phyloP scores from a whole-genome alignment of 306 rosid species.

The Purshia tridentata region DNA sequence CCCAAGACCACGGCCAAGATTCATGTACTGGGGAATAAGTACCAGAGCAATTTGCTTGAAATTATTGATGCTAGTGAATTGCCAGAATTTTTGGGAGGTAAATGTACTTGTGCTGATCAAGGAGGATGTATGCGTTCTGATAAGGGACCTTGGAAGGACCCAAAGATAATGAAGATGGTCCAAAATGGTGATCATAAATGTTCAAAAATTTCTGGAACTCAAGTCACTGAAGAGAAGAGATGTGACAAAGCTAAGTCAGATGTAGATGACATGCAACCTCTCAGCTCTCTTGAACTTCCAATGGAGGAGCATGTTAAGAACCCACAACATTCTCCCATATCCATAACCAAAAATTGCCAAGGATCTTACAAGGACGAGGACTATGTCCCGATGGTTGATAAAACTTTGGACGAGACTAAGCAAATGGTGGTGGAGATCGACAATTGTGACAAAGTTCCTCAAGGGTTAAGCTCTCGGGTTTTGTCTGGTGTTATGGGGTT shows the following conservation, averaged over 20 bases:
- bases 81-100: slow-evolving; percentile 17
- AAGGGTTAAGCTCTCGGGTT: background rate
- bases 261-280: too few relatives aligned
- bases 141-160: slow-evolving; percentile 20
- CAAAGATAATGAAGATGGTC: slow-evolving; percentile 4
- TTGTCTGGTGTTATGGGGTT: slow-evolving; percentile 12
- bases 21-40: background rate
- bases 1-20: slow-evolving; percentile 4
- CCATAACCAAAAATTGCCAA: background rate
- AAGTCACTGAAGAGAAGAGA: slow-evolving; percentile 8
- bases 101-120: slow-evolving; percentile 17
- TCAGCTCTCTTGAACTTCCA: background rate
- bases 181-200: slow-evolving; percentile 10
- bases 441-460: background rate
- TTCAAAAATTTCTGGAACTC: background rate
- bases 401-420: background rate
- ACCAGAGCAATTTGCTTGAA: slow-evolving; percentile 1
- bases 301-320: background rate
- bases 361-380: slow-evolving; percentile 1
- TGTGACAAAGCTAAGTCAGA: background rate
- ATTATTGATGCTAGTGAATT: slow-evolving; percentile 11
- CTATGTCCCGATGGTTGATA: slow-evolving; percentile 9
- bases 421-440: background rate
- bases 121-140: slow-evolving; percentile 19
- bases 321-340: background rate